Evolutionary conservation across 805 yeast species (phyloP).

Genomic region (Saccharomycopsis sp.): DNA sequence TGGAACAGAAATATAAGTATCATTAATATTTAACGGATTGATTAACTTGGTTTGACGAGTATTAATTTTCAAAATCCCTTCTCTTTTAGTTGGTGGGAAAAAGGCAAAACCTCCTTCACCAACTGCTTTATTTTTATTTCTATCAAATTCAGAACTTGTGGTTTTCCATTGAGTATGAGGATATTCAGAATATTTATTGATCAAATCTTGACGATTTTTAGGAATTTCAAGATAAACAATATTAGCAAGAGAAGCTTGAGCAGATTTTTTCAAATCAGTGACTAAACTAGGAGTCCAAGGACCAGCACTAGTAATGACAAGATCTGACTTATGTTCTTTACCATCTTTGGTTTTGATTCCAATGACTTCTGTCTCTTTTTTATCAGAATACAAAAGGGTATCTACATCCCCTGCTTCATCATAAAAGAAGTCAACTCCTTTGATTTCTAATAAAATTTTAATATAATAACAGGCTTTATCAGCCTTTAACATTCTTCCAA

Average conservation of each 20-base stretch:
- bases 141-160: constrained; percentile 16
- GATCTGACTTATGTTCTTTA: constrained; percentile 20
- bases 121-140: background rate
- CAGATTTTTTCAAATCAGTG: constrained; percentile 23
- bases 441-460: constrained; percentile 12
- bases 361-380: constrained; percentile 13
- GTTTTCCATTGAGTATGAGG: constrained; percentile 25
- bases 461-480: constrained; percentile 21
- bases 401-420: no score
- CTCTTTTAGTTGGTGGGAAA: constrained; percentile 2
- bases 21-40: constrained; percentile 17
- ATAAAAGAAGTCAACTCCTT: constrained; percentile 17
- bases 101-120: constrained; percentile 4
- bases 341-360: constrained; percentile 25
- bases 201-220: constrained; percentile 17
- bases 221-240: constrained; percentile 23
- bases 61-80: constrained; percentile 25
- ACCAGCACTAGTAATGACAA: constrained; percentile 24
- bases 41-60: background rate
- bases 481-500: constrained; percentile 16
- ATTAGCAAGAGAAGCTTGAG: constrained; percentile 26
- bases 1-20: constrained; percentile 13
- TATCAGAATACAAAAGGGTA: constrained; percentile 11
- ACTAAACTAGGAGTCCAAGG: constrained; percentile 25
- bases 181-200: constrained; percentile 21